Percentiles rank a stretch among this genome's conserved stretches.
phyloP scores from a whole-genome alignment of 495 filamentous ascomycete genomes.

The Trichocladium antarcticum region DNA sequence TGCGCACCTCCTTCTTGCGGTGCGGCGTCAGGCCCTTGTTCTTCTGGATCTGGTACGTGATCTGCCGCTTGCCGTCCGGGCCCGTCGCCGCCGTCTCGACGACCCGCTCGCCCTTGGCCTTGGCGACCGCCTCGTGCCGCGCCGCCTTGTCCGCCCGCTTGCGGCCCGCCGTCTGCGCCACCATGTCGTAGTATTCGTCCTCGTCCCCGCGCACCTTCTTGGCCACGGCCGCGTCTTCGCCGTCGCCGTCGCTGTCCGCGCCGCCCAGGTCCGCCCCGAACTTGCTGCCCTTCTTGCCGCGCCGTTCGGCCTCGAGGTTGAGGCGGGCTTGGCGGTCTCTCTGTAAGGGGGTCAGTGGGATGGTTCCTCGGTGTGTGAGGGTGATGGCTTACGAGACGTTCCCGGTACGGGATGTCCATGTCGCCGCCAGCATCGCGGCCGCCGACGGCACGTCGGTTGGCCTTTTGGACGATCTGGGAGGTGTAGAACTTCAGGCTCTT shows the following conservation, averaged over 20 bases:
- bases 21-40: slow-evolving; percentile 89
- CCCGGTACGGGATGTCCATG: slow-evolving; percentile 78
- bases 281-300: slow-evolving; percentile 56
- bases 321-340: slow-evolving; percentile 74
- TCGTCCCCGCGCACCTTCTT: slow-evolving; percentile 43
- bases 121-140: slow-evolving; percentile 33
- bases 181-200: slow-evolving; percentile 80
- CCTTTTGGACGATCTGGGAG: slow-evolving; percentile 85
- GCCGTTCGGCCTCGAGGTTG: slow-evolving; percentile 73
- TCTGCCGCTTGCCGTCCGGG: slow-evolving; percentile 74
- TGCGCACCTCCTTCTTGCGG: slow-evolving; percentile 83
- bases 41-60: slow-evolving; percentile 87
- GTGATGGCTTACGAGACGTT: slow-evolving; percentile 47
- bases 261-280: slow-evolving; percentile 50
- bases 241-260: slow-evolving; percentile 49
- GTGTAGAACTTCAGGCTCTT: slow-evolving; percentile 93
- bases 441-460: slow-evolving; percentile 71
- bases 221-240: slow-evolving; percentile 31
- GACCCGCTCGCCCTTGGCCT: slow-evolving; percentile 44
- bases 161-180: slow-evolving; percentile 54
- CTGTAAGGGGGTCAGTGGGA: slow-evolving; percentile 12
- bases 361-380: neutral
- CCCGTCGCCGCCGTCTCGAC: slow-evolving; percentile 49
- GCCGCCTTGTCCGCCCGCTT: slow-evolving; percentile 64
- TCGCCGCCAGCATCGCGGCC: slow-evolving; percentile 82